Evolutionary conservation across 2,329 filamentous ascomycete genomes (phyloP), one percentile per base, ranked within the genome.

Genomic region (Clarireedia paspali): DNA sequence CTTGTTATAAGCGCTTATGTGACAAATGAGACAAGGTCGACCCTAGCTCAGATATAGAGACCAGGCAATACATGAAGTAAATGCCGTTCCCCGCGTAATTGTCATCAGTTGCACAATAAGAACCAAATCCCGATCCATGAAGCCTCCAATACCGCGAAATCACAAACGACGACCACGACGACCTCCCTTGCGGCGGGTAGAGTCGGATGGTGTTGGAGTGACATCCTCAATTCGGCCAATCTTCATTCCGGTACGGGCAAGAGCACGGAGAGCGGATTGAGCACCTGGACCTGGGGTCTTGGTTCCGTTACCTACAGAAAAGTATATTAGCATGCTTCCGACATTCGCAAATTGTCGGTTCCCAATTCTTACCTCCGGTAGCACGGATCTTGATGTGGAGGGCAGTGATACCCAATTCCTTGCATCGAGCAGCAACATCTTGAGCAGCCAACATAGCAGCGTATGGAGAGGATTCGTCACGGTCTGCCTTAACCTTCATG

Each of bases 401-500:
- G 73, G 94, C 92, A 75, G 91, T 96, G 74, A 94, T 91, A 68
- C 84, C 85, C 69, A 91, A 77, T 72, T 89, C 84, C 77, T 88
- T 88, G 81, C 89, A 94, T 66, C 94, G 90, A 75, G 83, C 80
- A 72, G 94, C 94, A 74, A 95, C 91, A 76, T 96, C 91, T 84
- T 99, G 94, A 67, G 94, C 94, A 79, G 94, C 94, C 89, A 99
- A 91, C 94, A 99, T 99, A 80, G 94, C 94, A 72, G 94, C 94
- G 84, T 99, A 99, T 71, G 94, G 94, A 68, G 94, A 97, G 72
- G 92, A 97, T 84, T 99, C 94, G 81, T 99, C 94, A 84, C 94
- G 92, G 75, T 99, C 91, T 78, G 91, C 91, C 88, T 99, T 99
- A 85, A 99, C 94, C 85, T 99, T 99, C 94, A 99, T 99, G 75